Base-by-base conservation (phyloP, 371 early-diverging fungal genomes). In the Capniomyces stellatus region DNA sequence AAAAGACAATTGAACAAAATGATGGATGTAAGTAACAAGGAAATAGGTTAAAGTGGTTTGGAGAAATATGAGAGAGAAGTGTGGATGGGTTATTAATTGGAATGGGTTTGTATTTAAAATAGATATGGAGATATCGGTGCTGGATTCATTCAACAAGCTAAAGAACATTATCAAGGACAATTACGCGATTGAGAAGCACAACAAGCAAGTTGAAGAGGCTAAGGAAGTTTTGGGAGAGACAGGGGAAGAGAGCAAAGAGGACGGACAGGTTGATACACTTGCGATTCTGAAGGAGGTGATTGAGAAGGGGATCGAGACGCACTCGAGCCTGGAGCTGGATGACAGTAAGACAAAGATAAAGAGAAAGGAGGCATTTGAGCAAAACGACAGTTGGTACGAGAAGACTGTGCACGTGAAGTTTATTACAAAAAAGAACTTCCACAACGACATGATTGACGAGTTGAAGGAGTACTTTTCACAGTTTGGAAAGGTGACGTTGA, bases 321-420 rank as follows among this genome's bases (percentile, higher is more conserved):
- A 35, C 35, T 15, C 35, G 15, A 35, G 15, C 6, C 15, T 35
- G 35, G 35, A 35, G 35, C 10, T 35, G 15, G 15, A 35, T 15
- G 35, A 35, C 10, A 15, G 15, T 10, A 35, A 35, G 35, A 35
- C 35, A 35, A 35, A 35, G n/a, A 63, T 85, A 19, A 73, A 78
- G 60, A 73, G 85, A 62, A 79, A 75, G 64, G 65, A 66, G 25
- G 58, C 61, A 12, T 57, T 75, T 21, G 70, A 54, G 15, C 60
- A 72, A 1, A 63, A 67, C 24, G 67, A 74, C 43, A 72, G 73
- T 27, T 58, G 62, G 25, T 64, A 63, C 51, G 51, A 52, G 18
- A 70, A 78, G 54, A 74, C 75, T 4, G 74, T 83, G 50, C 77
- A 82, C 24, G 76, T 73, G 67, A 80, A 80, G 71, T 35, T 10